phyloP scores from a whole-genome alignment of 139 green algal genomes.

The Edaphochlamys debaryana region DNA sequence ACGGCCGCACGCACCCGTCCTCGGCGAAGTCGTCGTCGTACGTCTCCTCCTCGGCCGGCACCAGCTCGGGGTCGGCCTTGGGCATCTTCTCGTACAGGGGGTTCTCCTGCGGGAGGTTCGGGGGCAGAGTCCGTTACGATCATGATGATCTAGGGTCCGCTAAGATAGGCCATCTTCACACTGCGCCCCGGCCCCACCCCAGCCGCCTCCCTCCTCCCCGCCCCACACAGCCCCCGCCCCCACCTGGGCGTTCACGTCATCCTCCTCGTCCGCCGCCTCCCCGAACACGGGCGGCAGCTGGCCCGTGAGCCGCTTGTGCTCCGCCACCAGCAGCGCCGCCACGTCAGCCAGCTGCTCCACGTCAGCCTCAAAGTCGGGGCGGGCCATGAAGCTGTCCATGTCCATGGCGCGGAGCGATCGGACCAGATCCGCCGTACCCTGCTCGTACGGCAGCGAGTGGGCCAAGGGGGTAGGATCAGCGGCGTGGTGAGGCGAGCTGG shows the following conservation, averaged over 20 bases:
- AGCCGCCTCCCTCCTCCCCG: too few relatives aligned
- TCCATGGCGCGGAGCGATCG: constrained; percentile 35
- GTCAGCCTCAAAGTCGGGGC: constrained; percentile 41
- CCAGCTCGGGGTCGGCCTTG: background rate
- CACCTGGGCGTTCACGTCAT: constrained; percentile 8
- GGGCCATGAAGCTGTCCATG: constrained; percentile 33
- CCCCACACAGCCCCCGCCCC: too few relatives aligned
- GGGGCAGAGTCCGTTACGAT: too few relatives aligned
- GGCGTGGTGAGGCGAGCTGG: too few relatives aligned
- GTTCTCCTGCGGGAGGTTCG: constrained; percentile 34
- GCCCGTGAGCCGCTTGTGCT: constrained; percentile 41
- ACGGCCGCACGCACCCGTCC: background rate
- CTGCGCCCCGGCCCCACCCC: too few relatives aligned
- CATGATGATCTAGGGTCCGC: too few relatives aligned
- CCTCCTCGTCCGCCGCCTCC: constrained; percentile 2
- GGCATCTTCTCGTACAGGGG: constrained; percentile 30
- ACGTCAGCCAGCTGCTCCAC: constrained; percentile 44
- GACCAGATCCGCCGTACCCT: constrained; percentile 37
- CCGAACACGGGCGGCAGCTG: background rate
- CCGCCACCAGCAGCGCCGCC: constrained; percentile 22
- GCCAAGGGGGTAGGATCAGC: too few relatives aligned
- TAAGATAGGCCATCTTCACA: too few relatives aligned
- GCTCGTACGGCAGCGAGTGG: too few relatives aligned
- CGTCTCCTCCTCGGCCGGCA: constrained; percentile 8
- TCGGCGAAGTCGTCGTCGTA: constrained; percentile 22